Base-by-base conservation (phyloP, 2,329 filamentous ascomycete genomes). In the Trichoderma endophyticum region DNA sequence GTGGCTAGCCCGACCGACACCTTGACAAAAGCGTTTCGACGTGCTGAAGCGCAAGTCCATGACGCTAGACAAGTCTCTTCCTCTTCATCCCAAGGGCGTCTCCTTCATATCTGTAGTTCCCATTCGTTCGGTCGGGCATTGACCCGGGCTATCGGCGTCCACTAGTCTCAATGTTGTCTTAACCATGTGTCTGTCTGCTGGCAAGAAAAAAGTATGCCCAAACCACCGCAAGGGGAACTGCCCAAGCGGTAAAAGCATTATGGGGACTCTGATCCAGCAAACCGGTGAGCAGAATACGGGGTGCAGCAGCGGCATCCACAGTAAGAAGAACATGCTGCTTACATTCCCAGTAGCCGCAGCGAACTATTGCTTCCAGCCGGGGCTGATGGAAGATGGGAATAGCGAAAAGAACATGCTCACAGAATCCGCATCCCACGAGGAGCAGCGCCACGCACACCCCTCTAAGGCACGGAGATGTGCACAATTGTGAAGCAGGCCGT, bases 301-400 rank as follows among this genome's bases (percentile, higher is more conserved):
- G 39, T 70, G 36, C 56, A 54, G 57, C 39, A 43, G 24, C 6
- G n/a, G 14, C 48, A 51, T 15, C 32, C 34, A 54, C 57, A 30
- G 56, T 39, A 36, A 30, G n/a, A 59, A 8, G 21, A 24, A 36
- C 26, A 48, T 21, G 21, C 34, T 59, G 64, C 57, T 34, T n/a
- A 61, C 32, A n/a, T 60, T 18, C 54, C 34, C 12, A 24, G 65
- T 32, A 24, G 21, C 61, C 24, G 54, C 54, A 48, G 65, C 54
- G 36, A 68, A 67, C 65, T 48, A 68, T 68, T 60, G 30, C 30
- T 56, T 66, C 63, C 48, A 60, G 51, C 54, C n/a, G 56, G 65
- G 64, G 65, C 18, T 14, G 65, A 28, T 30, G n/a, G 14, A 26
- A 30, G 65, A 59, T 57, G 32, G 51, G 26, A 21, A 57, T 21